phyloP scores from a whole-genome alignment of 2,329 filamentous ascomycete species.

The Cordyceps militaris region DNA sequence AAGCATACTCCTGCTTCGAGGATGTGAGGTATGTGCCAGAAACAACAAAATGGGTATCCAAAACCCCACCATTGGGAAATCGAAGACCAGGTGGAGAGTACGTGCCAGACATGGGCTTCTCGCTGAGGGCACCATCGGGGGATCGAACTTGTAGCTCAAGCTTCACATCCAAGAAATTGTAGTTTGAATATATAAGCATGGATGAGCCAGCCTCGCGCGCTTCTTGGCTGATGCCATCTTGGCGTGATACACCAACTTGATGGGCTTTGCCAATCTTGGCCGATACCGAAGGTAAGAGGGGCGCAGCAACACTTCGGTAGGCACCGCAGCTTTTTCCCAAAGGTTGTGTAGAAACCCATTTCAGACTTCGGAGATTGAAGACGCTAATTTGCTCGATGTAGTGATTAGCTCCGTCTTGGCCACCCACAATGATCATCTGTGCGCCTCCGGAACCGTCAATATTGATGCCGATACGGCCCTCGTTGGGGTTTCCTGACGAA shows the following conservation, averaged over 20 bases:
- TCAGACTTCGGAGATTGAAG: conserved; percentile 89
- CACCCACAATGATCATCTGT: conserved; percentile 95
- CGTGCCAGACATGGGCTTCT: conserved; percentile 80
- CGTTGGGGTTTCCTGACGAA: conserved; percentile 72
- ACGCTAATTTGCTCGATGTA: conserved; percentile 99
- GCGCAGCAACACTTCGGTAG: conserved; percentile 90
- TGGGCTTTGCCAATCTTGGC: conserved; percentile 59
- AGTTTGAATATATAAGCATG: conserved; percentile 98
- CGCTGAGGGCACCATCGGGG: conserved; percentile 73
- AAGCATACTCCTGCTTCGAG: conserved; percentile 94
- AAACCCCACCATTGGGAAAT: conserved; percentile 92
- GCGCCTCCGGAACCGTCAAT: conserved; percentile 88
- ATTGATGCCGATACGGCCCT: conserved; percentile 78
- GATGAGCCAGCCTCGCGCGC: conserved; percentile 52
- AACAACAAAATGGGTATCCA: conserved; percentile 94
- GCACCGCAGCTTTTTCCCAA: conserved; percentile 91
- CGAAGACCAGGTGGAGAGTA: conserved; percentile 87
- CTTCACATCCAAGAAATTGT: conserved; percentile 97
- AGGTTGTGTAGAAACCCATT: conserved; percentile 86
- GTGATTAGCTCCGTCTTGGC: conserved; percentile 94
- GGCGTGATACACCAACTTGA: conserved; percentile 31
- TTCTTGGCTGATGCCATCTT: conserved; percentile 45
- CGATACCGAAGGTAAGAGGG: conserved; percentile 61
- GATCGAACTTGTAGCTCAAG: conserved; percentile 84
- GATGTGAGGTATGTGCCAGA: conserved; percentile 96